Evolutionary conservation across 768 basidiomycete genomes (phyloP), one percentile per base, ranked within the genome.

Genomic region (Infundibulicybe gibba): DNA sequence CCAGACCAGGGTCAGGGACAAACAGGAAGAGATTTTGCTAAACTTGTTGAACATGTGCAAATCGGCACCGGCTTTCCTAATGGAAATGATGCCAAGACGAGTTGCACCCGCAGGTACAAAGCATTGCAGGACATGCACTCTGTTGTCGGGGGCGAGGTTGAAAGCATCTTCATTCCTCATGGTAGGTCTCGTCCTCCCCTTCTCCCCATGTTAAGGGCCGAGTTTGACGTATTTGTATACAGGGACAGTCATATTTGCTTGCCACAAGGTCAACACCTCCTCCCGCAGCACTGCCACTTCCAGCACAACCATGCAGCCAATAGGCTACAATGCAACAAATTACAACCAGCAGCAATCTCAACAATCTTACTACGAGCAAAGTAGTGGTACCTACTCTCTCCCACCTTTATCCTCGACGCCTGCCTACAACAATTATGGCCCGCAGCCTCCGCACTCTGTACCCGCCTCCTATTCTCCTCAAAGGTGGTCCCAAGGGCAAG

Each of bases 81-180:
- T 53, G 74, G 73, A 44, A 84, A 74, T 58, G 81, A 80, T 61
- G 90, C 89, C 41, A 90, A 88, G 71, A 93, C 90, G 42, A 87
- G 81, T 66, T 93, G 90, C 58, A 91, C 89, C 52, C 77, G 89
- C 64, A 76, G 90, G 59, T 92, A 85, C 73, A 85, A 85, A 64
- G 83, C 87, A 38, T 72, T 75, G 47, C 85, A 85, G 61, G 69
- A 69, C 55, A 79, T 87, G 75, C 71, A 75, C 59, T 75, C 77
- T 32, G 73, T 72, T 42, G 69, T 77, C 48, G 72, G 71, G 42
- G 76, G 75, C 49, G 79, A 84, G 64, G 86, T 91, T 21, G 89
- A 91, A 62, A 90, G 87, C 67, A 85, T 92, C 52, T 92, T 88
- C 66, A 90, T 91, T 65, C 90, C 90, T 62, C 88, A 93, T 79